These are phyloP conservation scores for Fermentozyma sake DNA, from an alignment of 1,139 yeast genomes.

Conservation along the genomic window DNA sequence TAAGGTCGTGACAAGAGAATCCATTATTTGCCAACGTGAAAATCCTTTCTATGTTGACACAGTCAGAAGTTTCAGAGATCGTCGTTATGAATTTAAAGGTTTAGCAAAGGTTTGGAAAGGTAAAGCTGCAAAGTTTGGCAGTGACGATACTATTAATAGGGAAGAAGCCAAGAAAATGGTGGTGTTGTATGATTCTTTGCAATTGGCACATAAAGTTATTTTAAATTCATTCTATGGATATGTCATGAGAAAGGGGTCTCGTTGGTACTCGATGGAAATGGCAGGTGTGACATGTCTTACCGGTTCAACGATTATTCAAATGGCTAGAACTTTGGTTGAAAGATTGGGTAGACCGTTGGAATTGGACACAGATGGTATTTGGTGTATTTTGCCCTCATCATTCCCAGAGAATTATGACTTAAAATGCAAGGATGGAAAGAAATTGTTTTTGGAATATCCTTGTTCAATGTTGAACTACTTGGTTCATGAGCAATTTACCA, in stretches of 20 bases:
- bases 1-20: constrained; percentile 83
- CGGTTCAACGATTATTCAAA: constrained; percentile 96
- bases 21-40: constrained; percentile 95
- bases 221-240: constrained; percentile 96
- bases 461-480: constrained; percentile 94
- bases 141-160: constrained; percentile 50
- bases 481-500: constrained; percentile 88
- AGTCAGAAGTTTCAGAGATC: constrained; percentile 89
- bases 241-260: constrained; percentile 97
- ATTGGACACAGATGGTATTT: constrained; percentile 97
- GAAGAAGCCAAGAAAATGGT: constrained; percentile 95
- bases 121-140: constrained; percentile 53
- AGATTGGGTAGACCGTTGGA: constrained; percentile 93
- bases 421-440: constrained; percentile 72
- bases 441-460: constrained; percentile 78
- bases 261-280: constrained; percentile 99
- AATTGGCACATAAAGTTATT: constrained; percentile 95
- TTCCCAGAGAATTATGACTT: constrained; percentile 88
- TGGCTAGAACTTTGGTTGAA: constrained; percentile 93
- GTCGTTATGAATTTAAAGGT: constrained; percentile 94
- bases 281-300: constrained; percentile 98
- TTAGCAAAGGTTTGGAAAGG: constrained; percentile 93
- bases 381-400: constrained; percentile 94
- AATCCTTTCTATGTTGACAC: constrained; percentile 96
- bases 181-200: constrained; percentile 89